These are phyloP conservation scores for Ceriops tagal DNA, from an alignment of 345 rosid species.

Conservation along the genomic window DNA sequence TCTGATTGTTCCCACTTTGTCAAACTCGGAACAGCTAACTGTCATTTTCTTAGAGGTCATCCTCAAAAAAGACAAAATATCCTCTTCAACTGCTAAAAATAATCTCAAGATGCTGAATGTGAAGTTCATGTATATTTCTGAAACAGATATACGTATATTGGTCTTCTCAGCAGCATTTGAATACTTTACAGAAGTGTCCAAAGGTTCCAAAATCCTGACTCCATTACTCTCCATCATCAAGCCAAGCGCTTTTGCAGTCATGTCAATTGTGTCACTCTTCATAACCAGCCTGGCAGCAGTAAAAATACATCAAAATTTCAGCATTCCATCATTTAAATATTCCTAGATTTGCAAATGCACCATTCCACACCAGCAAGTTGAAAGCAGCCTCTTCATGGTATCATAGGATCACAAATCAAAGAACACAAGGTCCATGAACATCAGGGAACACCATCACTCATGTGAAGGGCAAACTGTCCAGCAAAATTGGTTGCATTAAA, in stretches of 20 bases:
- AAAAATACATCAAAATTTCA: slow-evolving; percentile 22
- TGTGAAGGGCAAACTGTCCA: too few species aligned
- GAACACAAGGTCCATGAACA: too few species aligned
- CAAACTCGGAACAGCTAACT: slow-evolving; percentile 77
- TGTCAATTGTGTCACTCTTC: slow-evolving; percentile 71
- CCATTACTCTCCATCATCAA: slow-evolving; percentile 97
- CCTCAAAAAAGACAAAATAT: slow-evolving; percentile 80
- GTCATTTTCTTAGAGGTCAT: slow-evolving; percentile 85
- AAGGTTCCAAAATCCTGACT: slow-evolving; percentile 91
- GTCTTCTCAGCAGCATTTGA: slow-evolving; percentile 93
- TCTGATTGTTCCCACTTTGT: slow-evolving; percentile 78
- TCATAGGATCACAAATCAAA: too few species aligned
- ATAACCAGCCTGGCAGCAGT: slow-evolving; percentile 54
- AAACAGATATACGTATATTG: slow-evolving; percentile 63
- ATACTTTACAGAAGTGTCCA: slow-evolving; percentile 68
- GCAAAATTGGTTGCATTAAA: too few species aligned
- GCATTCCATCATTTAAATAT: slow-evolving; percentile 1
- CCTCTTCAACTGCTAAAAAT: slow-evolving; percentile 92
- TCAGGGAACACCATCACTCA: too few species aligned
- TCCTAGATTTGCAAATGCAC: background rate
- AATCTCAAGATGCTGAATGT: slow-evolving; percentile 91
- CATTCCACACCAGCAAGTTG: background rate
- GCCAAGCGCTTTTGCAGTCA: slow-evolving; percentile 78
- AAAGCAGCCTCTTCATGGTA: too few species aligned
- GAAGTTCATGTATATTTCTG: slow-evolving; percentile 89